phyloP scores from a whole-genome alignment of 2,329 filamentous ascomycete genomes.

The Colletotrichum limetticola region DNA sequence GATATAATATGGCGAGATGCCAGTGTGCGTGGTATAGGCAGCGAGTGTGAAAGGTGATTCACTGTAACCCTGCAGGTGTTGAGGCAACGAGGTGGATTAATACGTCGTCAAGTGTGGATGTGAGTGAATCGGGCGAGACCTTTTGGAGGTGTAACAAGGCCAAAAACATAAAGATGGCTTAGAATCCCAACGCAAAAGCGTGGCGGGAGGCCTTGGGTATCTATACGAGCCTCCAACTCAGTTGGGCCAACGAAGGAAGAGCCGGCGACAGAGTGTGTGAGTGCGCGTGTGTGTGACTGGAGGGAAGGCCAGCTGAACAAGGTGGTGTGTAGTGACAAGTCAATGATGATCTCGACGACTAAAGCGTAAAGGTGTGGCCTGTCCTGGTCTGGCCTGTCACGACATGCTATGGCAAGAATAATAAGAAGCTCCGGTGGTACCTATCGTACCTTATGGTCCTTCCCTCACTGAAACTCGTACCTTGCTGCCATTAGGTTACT shows the following conservation, averaged over 20 bases:
- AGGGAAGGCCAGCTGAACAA: background rate
- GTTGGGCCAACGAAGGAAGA: constrained; percentile 10
- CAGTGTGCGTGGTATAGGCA: background rate
- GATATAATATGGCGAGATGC: background rate
- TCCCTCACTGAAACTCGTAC: background rate
- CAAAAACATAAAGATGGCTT: constrained; percentile 10
- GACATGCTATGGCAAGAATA: constrained; percentile 19
- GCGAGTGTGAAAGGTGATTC: background rate
- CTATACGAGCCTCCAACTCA: constrained; percentile 27
- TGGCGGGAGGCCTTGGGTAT: constrained; percentile 26
- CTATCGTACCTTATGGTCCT: background rate
- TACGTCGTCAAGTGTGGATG: background rate
- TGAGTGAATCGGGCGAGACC: background rate
- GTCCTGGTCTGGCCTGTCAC: constrained; percentile 2
- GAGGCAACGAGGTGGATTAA: background rate
- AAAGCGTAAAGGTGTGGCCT: background rate
- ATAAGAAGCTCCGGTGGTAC: background rate
- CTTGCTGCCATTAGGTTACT: too few species aligned
- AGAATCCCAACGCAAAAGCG: background rate
- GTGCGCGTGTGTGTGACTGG: constrained; percentile 3
- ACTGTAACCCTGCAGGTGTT: background rate
- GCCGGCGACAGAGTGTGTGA: constrained; percentile 12
- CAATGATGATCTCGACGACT: constrained; percentile 19
- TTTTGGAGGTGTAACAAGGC: constrained; percentile 2
- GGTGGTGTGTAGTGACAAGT: constrained; percentile 16